Percentiles rank a stretch among this genome's conserved stretches.
phyloP scores from a whole-genome alignment of 2,329 filamentous ascomycete genomes.

The Alternaria triticimaculans region DNA sequence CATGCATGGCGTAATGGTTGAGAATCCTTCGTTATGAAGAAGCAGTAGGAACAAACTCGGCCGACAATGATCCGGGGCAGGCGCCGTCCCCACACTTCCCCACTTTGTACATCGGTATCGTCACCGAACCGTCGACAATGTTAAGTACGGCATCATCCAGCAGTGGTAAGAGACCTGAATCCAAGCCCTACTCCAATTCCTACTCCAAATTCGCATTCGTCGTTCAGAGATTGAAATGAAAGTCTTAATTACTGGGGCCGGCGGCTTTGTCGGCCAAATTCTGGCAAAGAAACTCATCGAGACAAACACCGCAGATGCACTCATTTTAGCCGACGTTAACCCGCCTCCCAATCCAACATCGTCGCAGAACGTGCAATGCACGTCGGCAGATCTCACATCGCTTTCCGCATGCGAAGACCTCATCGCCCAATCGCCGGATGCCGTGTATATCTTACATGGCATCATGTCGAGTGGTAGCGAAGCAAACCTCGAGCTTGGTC shows the following conservation, averaged over 20 bases:
- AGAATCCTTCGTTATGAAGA: background rate
- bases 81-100: constrained; percentile 22
- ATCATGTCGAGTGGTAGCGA: constrained; percentile 72
- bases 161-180: background rate
- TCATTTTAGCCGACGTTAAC: constrained; percentile 66
- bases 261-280: constrained; percentile 70
- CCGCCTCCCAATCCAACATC: constrained; percentile 56
- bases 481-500: constrained; percentile 65
- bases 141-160: constrained; percentile 1
- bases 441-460: constrained; percentile 67
- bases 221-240: constrained; percentile 23
- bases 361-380: constrained; percentile 57
- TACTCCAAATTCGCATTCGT: background rate
- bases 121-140: constrained; percentile 10
- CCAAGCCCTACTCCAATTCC: background rate
- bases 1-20: background rate
- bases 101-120: constrained; percentile 16
- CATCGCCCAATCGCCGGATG: constrained; percentile 39
- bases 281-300: constrained; percentile 64
- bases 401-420: constrained; percentile 30
- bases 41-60: background rate
- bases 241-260: constrained; percentile 69
- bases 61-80: constrained; percentile 12
- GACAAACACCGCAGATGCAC: constrained; percentile 51
- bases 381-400: constrained; percentile 62